Conservation (phyloP, 177 flowering plant species). For the Telopea speciosissima region DNA sequence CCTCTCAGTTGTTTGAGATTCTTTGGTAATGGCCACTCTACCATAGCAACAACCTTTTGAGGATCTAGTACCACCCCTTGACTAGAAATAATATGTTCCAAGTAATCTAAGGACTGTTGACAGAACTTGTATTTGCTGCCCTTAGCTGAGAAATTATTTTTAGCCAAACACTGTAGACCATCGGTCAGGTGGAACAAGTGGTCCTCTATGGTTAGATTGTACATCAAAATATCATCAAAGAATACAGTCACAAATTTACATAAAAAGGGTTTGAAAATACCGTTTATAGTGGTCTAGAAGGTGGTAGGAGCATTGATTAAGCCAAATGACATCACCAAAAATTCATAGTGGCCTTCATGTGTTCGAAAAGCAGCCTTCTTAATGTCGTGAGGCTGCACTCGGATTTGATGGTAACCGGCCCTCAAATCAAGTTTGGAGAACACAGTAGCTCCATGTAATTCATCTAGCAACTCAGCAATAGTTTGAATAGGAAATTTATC, state of each 20-base stretch:
- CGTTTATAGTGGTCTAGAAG: neutral
- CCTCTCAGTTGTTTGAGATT: neutral
- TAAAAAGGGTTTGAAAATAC: neutral
- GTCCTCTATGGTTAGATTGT: neutral
- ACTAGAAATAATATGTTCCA: no score
- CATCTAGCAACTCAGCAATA: neutral
- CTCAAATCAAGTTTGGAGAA: neutral
- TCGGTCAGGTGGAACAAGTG: neutral
- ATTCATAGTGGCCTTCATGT: neutral
- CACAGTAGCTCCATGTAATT: neutral
- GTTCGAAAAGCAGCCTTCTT: neutral
- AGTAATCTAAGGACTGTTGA: neutral
- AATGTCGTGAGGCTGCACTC: neutral
- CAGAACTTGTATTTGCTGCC: neutral
- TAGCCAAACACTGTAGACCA: neutral
- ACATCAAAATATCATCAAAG: slow-evolving; percentile 4
- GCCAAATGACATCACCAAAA: neutral
- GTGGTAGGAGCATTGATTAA: neutral
- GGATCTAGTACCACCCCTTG: neutral
- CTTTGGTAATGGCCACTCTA: no score
- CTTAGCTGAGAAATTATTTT: neutral
- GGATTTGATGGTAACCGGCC: neutral
- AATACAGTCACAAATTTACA: neutral
- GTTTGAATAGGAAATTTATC: no score
- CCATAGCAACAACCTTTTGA: no score